Percentiles rank a stretch among this genome's conserved stretches.
These are phyloP conservation scores for Sideroxylon spinosum DNA, from an alignment of 179 eudicot genomes.

Conservation along the genomic window DNA sequence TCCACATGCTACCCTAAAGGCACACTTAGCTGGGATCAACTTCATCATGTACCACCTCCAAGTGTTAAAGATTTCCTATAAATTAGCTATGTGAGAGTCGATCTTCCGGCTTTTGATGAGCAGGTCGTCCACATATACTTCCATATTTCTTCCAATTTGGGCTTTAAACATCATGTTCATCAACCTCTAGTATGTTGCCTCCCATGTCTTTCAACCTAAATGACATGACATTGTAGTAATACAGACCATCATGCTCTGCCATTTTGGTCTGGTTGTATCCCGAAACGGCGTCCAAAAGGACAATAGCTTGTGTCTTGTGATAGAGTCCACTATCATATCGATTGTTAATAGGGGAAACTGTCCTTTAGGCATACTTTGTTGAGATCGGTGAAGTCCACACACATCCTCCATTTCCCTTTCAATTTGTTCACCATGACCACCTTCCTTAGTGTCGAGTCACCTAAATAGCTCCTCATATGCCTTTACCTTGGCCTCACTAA, in stretches of 20 bases:
- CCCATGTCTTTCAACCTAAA: background rate
- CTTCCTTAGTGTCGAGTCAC: too few relatives aligned
- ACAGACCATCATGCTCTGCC: background rate
- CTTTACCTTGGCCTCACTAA: too few relatives aligned
- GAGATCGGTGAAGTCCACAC: background rate
- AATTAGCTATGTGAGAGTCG: background rate
- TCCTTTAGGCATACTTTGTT: background rate
- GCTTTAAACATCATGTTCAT: background rate
- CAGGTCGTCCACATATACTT: too few relatives aligned
- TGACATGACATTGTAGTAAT: too few relatives aligned
- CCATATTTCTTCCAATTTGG: background rate
- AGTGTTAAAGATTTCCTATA: too few relatives aligned
- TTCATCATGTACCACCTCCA: background rate
- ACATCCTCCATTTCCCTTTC: background rate
- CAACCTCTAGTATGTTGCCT: background rate
- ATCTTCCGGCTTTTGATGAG: background rate
- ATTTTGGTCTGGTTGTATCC: background rate
- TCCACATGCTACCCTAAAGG: background rate
- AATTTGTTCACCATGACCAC: background rate
- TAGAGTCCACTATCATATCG: background rate
- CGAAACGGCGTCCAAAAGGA: background rate
- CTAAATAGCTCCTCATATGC: too few relatives aligned
- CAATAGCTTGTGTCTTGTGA: background rate
- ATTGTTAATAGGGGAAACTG: background rate
- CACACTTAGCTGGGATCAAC: background rate